Base-by-base conservation (phyloP, 768 basidiomycete species). In the Leccinum subgranulosum region DNA sequence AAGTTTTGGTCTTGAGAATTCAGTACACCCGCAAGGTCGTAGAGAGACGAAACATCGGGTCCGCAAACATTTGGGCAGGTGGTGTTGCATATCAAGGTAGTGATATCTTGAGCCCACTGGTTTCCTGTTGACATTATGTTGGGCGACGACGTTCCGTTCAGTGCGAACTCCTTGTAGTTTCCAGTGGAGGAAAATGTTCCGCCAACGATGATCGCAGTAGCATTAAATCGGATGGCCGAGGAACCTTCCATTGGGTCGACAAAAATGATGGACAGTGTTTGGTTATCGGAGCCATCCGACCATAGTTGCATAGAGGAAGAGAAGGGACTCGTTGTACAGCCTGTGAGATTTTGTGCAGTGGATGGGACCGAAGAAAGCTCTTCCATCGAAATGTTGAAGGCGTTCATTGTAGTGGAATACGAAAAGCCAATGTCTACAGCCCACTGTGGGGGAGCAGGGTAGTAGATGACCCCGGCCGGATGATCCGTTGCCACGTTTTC, bases 61-160 rank as follows among this genome's bases (percentile, higher is more conserved):
- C 9, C 51, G 36, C 27, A 54, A 3, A 4, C 17, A 6, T n/a
- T 3, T 17, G 61, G 27, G 2, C 11, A 33, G 3, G 43, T 50
- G 10, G 56, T 39, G 1, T 63, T 58, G 47, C 59, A 63, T 8
- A 67, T 53, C 11, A 67, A 23, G 45, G 28, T 57, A 8, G 54
- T 52, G 45, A 67, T 63, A 34, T 65, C 66, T 54, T 54, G 52
- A 11, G 55, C 61, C 64, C 66, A 68, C 10, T 49, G 60, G 10
- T 27, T 48, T 41, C 34, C 46, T 6, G 6, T 29, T 25, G 49
- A 10, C 59, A 57, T 62, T 28, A 56, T 49, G 19, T 60, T 61
- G 17, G 54, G 51, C 53, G 57, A 53, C 3, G 58, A 57, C n/a
- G 60, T 62, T 19, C 63, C 60, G n/a, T 67, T 56, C 19, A 25